A percentile compares a stretch with the other conserved stretches of the same genome.
These are phyloP conservation scores for Arthrinium puccinioides DNA, from an alignment of 2,329 filamentous ascomycete genomes.

Conservation along the genomic window DNA sequence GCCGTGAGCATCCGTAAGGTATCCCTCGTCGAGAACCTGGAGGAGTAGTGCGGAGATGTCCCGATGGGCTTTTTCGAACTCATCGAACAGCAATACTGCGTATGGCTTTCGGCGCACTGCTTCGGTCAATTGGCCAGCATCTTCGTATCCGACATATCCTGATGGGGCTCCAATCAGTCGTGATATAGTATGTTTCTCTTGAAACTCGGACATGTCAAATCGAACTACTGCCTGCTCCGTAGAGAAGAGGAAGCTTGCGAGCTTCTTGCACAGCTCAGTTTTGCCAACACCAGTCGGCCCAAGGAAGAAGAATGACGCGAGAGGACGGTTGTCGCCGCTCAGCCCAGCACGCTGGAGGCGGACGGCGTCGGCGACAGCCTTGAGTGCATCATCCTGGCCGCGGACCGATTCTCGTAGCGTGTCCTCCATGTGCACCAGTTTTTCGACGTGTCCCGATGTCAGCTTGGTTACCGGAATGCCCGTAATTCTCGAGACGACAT, in stretches of 20 bases:
- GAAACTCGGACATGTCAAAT: slow-evolving; percentile 97
- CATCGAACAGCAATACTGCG: slow-evolving; percentile 88
- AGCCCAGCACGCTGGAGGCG: slow-evolving; percentile 88
- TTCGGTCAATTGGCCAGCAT: slow-evolving; percentile 92
- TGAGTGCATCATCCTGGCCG: slow-evolving; percentile 89
- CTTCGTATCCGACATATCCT: slow-evolving; percentile 94
- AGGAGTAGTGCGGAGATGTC: slow-evolving; percentile 89
- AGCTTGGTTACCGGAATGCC: slow-evolving; percentile 91
- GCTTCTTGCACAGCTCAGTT: slow-evolving; percentile 94
- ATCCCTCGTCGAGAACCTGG: slow-evolving; percentile 93
- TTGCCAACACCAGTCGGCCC: slow-evolving; percentile 96
- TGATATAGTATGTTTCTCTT: slow-evolving; percentile 94
- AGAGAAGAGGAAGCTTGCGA: slow-evolving; percentile 88
- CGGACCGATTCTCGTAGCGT: slow-evolving; percentile 75
- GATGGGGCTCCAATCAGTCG: slow-evolving; percentile 88
- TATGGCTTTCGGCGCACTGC: slow-evolving; percentile 93
- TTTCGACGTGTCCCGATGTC: slow-evolving; percentile 89
- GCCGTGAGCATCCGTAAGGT: slow-evolving; percentile 89
- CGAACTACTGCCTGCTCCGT: slow-evolving; percentile 85
- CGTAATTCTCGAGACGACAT: slow-evolving; percentile 83
- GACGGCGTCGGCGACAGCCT: slow-evolving; percentile 86
- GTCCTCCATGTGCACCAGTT: slow-evolving; percentile 93
- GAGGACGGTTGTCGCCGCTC: slow-evolving; percentile 81
- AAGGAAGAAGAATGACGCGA: slow-evolving; percentile 96
- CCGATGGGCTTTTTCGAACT: slow-evolving; percentile 95